Conservation (phyloP, 495 filamentous ascomycete genomes). For the Xylaria palmicola region DNA sequence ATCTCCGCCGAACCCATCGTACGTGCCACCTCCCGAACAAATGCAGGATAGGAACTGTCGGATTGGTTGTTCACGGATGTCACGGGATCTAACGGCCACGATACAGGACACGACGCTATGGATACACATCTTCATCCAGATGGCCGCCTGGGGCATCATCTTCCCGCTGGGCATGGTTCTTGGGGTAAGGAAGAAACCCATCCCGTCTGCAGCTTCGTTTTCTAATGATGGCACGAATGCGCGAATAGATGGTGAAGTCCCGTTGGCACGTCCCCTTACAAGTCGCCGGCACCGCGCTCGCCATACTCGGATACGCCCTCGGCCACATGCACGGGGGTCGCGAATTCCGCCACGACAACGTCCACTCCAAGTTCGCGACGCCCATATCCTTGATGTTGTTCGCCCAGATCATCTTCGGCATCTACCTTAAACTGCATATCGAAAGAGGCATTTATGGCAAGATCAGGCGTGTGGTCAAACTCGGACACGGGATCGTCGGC, state of each 20-base stretch:
- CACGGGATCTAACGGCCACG: constrained; percentile 19
- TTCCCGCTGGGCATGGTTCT: constrained; percentile 96
- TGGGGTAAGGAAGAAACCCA: constrained; percentile 59
- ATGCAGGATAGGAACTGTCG: background rate
- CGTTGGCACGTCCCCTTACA: constrained; percentile 95
- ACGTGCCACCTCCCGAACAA: constrained; percentile 37
- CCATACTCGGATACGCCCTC: constrained; percentile 82
- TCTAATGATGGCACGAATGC: background rate
- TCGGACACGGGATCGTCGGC: constrained; percentile 76
- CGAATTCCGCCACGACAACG: constrained; percentile 73
- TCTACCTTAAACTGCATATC: constrained; percentile 88
- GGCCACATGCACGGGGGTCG: constrained; percentile 88
- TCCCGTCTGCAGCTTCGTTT: background rate
- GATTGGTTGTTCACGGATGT: background rate
- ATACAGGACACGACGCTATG: constrained; percentile 79
- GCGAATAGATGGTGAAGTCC: constrained; percentile 72
- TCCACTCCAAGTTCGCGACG: constrained; percentile 79
- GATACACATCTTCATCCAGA: constrained; percentile 91
- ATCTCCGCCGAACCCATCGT: constrained; percentile 86
- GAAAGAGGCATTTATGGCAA: constrained; percentile 76
- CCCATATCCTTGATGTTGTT: constrained; percentile 75
- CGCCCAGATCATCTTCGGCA: constrained; percentile 73
- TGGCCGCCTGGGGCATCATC: constrained; percentile 80
- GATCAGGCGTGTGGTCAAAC: constrained; percentile 69
- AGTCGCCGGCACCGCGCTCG: constrained; percentile 67